Conservation (phyloP, 1,284 basidiomycete genomes). For the Cryptococcus floricola region DNA sequence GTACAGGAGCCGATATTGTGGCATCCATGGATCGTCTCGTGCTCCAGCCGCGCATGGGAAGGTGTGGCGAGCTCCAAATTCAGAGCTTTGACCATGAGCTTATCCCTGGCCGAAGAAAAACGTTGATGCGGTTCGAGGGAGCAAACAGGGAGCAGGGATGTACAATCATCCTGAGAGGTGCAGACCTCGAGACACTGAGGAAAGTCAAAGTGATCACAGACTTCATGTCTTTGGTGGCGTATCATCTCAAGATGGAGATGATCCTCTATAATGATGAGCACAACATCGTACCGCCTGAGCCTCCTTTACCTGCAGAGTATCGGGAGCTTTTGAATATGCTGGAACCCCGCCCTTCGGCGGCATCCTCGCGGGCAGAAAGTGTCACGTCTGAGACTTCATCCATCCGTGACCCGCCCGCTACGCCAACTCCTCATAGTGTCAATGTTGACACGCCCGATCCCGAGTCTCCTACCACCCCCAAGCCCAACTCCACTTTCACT, state of each 20-base stretch:
- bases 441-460: constrained; percentile 4
- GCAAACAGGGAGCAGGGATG: constrained; percentile 88
- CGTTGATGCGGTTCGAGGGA: constrained; percentile 96
- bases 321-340: constrained; percentile 33
- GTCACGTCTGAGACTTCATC: neutral
- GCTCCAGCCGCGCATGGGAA: constrained; percentile 81
- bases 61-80: constrained; percentile 80
- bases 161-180: constrained; percentile 90
- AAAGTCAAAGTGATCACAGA: constrained; percentile 88
- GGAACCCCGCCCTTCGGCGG: neutral
- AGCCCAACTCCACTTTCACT: neutral
- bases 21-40: constrained; percentile 93
- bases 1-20: constrained; percentile 92
- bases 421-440: neutral
- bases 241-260: constrained; percentile 84
- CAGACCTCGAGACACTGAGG: constrained; percentile 68
- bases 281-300: constrained; percentile 63
- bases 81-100: constrained; percentile 92
- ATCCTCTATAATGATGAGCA: constrained; percentile 92
- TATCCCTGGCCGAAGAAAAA: constrained; percentile 87
- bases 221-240: constrained; percentile 85
- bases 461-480: constrained; percentile 8
- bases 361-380: too few relatives aligned
- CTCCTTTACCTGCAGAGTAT: constrained; percentile 32
- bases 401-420: neutral